Base-by-base conservation (phyloP, 192 early-diverging fungal species). In the Podila horticola region DNA sequence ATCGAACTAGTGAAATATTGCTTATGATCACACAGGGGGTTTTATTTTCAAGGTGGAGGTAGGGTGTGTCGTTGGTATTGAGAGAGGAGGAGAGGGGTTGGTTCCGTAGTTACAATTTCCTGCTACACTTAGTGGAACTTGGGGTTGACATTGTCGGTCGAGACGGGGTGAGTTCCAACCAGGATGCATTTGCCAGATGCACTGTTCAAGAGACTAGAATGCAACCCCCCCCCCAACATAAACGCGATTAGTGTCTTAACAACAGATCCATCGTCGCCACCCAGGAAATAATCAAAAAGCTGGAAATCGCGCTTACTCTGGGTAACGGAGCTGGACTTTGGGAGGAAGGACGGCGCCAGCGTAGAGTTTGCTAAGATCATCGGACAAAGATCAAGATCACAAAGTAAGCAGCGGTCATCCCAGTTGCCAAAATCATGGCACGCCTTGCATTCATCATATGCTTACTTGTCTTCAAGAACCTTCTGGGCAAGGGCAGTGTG, bases 261-360 rank as follows among this genome's bases (percentile, higher is more conserved):
- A 31, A 15, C 24, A 41, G 38, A 12, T n/a, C 33, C 41, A 41
- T 41, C 8, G 12, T 5, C n/a, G n/a, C n/a, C n/a, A n/a, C n/a
- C n/a, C 9, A 38, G 13, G 24, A 10, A 6, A 33, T 8, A 24
- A 1, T 33, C 24, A 66, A 28, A 28, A 8, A 17, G 17, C 28
- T n/a, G 29, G 5, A 28, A 9, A 12, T 22, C 4, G n/a, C 20
- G 73, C 77, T 29, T 81, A 81, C 77, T 81, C 77, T 60, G 70
- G 71, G 77, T 73, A 73, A 51, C 67, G 65, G 33, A 81, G 66
- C 67, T 72, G 77, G 62, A 81, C 31, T 63, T 81, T 81, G 66
- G 77, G 77, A 51, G 77, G 77, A 52, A 24, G 62, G 26, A 55
- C 8, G 26, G 67, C 71, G 17, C 62, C 71, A 55, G 26, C 8